Evolutionary conservation across 1,284 basidiomycete species (phyloP), one percentile per base, ranked within the genome.

Genomic region (Termitomyces sp.): DNA sequence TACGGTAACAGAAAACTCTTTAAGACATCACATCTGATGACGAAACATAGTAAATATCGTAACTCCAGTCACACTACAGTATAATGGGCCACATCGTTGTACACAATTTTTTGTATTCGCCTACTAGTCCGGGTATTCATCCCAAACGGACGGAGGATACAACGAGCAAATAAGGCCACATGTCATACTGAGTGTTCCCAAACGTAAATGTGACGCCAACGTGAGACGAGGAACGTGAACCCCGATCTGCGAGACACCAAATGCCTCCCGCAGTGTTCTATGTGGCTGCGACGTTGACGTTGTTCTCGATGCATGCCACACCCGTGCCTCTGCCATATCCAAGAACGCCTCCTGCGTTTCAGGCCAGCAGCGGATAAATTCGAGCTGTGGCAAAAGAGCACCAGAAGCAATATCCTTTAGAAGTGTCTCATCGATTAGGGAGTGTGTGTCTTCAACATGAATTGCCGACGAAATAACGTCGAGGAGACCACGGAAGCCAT

Each of bases 321-420:
- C 44, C 7, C 50, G 37, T 40, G 50, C 50, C 33, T 52, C 50
- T 16, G 9, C 50, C 50, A 47, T 52, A n/a, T 34, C 38, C 24
- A 52, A 18, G 19, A 52, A 52, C 4, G 44, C 44, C 18, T 42
- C 50, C 18, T 46, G 44, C 4, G 44, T 47, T 37, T 41, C 45
- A 10, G 50, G 50, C 50, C 50, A 46, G 21, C 50, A 52, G 3
- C 50, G 35, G 1, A 52, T 13, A 3, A 26, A 41, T 16, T 52
- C 38, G 3, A 52, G 37, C 19, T 30, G 24, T 13, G 50, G 50
- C 24, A 52, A 31, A 14, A 52, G 50, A 24, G 11, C n/a, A 8
- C 50, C 50, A 11, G 38, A 28, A 4, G 31, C 24, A 31, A 52
- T 47, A 13, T 46, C 37, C 4, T 18, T n/a, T 3, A 47, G 19